Evolutionary conservation across 805 yeast genomes (phyloP), one percentile per base, ranked within the genome.

Genomic region (Aciculoconidium aculeatum): DNA sequence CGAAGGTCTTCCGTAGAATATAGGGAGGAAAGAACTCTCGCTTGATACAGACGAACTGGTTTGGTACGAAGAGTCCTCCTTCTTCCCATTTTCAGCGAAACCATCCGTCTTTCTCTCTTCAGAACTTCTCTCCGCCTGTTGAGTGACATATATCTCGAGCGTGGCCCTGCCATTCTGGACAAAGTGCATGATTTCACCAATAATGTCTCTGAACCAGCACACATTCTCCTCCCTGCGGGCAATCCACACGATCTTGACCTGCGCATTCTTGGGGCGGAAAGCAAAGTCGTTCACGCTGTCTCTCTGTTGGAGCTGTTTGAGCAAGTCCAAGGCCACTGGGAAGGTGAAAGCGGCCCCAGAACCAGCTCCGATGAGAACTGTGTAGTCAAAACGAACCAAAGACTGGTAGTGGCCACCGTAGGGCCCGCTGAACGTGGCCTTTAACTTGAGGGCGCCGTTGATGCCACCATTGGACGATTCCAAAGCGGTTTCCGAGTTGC

Each of bases 331-430:
- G 6, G 69, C 66, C 1, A 66, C 56, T 2, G 75, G 74, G 28
- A 69, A 54, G 1, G 58, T 51, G 42, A 63, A 68, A 1, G 75
- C 56, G 5, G 61, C 64, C 2, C 77, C 77, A 2, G 67, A 54
- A 1, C 75, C 76, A 4, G 65, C 62, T 7, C 55, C 54, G 10
- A 69, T 33, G 20, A 67, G 58, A 4, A 61, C 27, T 7, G 50
- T 51, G 6, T 61, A 35, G 26, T 69, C 72, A 39, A 70, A 71
- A 6, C 59, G 49, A 7, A 53, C 41, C 17, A 67, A 48, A 4
- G 67, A 61, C 31, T 68, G 70, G 23, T 52, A 51, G 12, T 48
- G 44, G 3, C 63, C 70, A 0, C 75, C 74, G 35, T 53, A 62
- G 0, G 77, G 76, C 0, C 77, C 77, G 17, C 53, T 53, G 22